A percentile compares a stretch with the other conserved stretches of the same genome.
These are phyloP conservation scores for Thelonectria discophora DNA, from an alignment of 2,329 filamentous ascomycete species.

Conservation along the genomic window DNA sequence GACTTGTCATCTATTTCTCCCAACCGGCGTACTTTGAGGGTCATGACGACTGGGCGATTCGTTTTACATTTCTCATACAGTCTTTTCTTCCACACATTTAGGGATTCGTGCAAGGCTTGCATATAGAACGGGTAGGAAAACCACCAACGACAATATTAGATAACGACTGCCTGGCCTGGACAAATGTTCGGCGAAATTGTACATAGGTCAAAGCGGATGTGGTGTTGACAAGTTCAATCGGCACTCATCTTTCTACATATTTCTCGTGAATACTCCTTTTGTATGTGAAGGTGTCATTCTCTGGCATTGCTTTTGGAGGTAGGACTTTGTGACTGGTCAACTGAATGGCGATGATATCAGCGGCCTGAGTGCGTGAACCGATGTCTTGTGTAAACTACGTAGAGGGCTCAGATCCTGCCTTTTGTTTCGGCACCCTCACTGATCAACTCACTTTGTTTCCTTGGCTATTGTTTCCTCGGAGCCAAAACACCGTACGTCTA, in stretches of 20 bases:
- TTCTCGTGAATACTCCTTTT: not conserved
- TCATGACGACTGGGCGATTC: slow-evolving; percentile 43
- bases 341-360: not conserved
- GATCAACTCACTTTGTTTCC: too few species aligned
- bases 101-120: slow-evolving; percentile 44
- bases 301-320: too few species aligned
- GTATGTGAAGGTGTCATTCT: not conserved
- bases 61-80: slow-evolving; percentile 37
- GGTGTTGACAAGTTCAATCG: slow-evolving; percentile 32
- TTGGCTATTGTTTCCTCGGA: too few species aligned
- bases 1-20: slow-evolving; percentile 39
- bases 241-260: slow-evolving; percentile 34
- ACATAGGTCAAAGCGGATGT: slow-evolving; percentile 43
- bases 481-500: too few species aligned
- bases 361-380: too few species aligned
- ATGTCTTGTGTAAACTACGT: too few species aligned
- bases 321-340: not conserved
- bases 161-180: slow-evolving; percentile 39
- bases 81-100: slow-evolving; percentile 24
- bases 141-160: slow-evolving; percentile 41
- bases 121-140: slow-evolving; percentile 48
- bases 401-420: too few species aligned
- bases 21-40: slow-evolving; percentile 41
- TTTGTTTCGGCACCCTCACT: too few species aligned
- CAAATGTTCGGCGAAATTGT: slow-evolving; percentile 38